These are phyloP conservation scores for Boletus tomentosulus DNA, from an alignment of 768 basidiomycete species.

Conservation along the genomic window DNA sequence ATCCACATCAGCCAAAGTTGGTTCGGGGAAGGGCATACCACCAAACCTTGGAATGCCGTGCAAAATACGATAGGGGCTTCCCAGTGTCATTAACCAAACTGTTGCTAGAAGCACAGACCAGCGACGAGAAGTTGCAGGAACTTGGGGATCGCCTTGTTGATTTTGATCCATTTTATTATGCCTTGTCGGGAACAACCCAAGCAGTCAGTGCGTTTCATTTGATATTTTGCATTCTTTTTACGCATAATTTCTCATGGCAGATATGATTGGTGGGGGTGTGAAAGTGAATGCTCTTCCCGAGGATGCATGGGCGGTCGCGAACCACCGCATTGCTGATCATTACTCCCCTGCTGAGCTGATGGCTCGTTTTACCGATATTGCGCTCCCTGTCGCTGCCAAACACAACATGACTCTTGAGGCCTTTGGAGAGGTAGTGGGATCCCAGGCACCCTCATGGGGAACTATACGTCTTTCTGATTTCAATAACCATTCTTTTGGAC, in stretches of 20 bases:
- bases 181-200: not conserved
- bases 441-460: slow-evolving; percentile 28
- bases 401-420: slow-evolving; percentile 36
- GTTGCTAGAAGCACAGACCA: slow-evolving; percentile 19
- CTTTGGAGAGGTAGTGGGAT: slow-evolving; percentile 33
- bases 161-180: not conserved
- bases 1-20: not conserved
- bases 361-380: not conserved
- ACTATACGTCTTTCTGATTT: slow-evolving; percentile 20
- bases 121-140: slow-evolving; percentile 13
- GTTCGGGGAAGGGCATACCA: not conserved
- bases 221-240: not conserved
- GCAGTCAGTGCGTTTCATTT: not conserved
- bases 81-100: not conserved
- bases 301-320: not conserved
- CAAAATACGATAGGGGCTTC: not conserved
- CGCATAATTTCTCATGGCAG: not conserved
- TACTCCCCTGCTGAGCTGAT: not conserved
- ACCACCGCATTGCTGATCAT: not conserved
- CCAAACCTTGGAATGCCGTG: not conserved
- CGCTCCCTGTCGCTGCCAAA: not conserved
- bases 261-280: slow-evolving; percentile 8
- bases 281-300: slow-evolving; percentile 39
- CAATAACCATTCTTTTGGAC: not conserved
- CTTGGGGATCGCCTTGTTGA: not conserved